Conservation (phyloP, 768 basidiomycete species). For the Amanita pseudoporphyria region DNA sequence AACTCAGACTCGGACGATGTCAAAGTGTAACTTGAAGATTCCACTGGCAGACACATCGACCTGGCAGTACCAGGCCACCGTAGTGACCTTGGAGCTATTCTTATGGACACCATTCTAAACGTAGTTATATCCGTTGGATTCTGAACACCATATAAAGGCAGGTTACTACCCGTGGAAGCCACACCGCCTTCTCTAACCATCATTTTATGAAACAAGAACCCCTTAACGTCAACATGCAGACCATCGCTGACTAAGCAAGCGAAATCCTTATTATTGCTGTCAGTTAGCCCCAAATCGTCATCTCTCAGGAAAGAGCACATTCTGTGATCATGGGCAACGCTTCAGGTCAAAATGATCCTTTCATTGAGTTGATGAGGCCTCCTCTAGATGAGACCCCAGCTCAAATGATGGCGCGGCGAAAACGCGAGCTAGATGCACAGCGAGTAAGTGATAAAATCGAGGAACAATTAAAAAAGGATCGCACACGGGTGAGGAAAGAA, state of each 20-base stretch:
- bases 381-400: slow-evolving; percentile 44
- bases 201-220: slow-evolving; percentile 6
- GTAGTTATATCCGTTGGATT: not conserved
- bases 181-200: not conserved
- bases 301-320: slow-evolving; percentile 7
- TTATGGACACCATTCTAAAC: not conserved
- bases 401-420: slow-evolving; percentile 35
- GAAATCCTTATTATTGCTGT: slow-evolving; percentile 1
- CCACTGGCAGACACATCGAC: too few species aligned
- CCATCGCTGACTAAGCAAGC: not conserved
- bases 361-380: slow-evolving; percentile 36
- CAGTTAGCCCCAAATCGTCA: slow-evolving; percentile 10
- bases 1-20: too few species aligned
- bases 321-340: slow-evolving; percentile 23
- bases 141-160: not conserved
- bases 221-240: not conserved
- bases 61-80: too few species aligned
- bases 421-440: slow-evolving; percentile 39
- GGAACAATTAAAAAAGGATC: slow-evolving; percentile 44
- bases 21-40: too few species aligned
- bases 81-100: too few species aligned
- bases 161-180: not conserved
- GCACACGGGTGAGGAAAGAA: slow-evolving; percentile 31
- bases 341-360: slow-evolving; percentile 30
- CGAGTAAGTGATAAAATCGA: slow-evolving; percentile 48